phyloP scores from a whole-genome alignment of 2,329 filamentous ascomycete genomes.

The Amauroascus niger region DNA sequence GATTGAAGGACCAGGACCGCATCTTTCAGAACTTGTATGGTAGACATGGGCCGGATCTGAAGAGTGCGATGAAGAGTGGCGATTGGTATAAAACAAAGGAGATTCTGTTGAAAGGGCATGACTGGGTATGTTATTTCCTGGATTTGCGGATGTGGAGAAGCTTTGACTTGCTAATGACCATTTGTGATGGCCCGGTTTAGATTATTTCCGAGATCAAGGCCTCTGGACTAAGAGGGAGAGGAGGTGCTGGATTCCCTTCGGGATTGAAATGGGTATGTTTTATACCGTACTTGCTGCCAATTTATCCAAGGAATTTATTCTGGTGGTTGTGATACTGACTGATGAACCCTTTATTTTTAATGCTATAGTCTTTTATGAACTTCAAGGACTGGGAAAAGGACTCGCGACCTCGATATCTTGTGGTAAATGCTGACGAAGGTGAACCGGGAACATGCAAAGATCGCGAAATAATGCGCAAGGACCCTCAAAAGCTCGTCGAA shows the following conservation, averaged over 20 bases:
- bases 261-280: constrained; percentile 90
- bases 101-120: constrained; percentile 90
- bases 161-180: constrained; percentile 13
- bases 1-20: constrained; percentile 88
- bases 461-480: constrained; percentile 99
- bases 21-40: constrained; percentile 99
- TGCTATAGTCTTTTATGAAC: constrained; percentile 91
- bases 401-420: constrained; percentile 85
- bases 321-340: constrained; percentile 4
- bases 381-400: constrained; percentile 99
- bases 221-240: constrained; percentile 87
- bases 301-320: background rate
- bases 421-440: constrained; percentile 97
- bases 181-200: constrained; percentile 32
- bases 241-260: constrained; percentile 94
- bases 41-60: constrained; percentile 80
- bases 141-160: background rate
- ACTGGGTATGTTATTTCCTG: constrained; percentile 55
- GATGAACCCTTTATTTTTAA: constrained; percentile 4
- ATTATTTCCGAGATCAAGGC: constrained; percentile 97
- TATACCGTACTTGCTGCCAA: constrained; percentile 17
- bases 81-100: constrained; percentile 99
- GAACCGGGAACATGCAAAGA: constrained; percentile 99
- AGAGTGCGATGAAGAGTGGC: constrained; percentile 93
- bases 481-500: constrained; percentile 97